Base-by-base conservation (phyloP, 2,329 filamentous ascomycete genomes). In the Tolypocladium guangdongense region DNA sequence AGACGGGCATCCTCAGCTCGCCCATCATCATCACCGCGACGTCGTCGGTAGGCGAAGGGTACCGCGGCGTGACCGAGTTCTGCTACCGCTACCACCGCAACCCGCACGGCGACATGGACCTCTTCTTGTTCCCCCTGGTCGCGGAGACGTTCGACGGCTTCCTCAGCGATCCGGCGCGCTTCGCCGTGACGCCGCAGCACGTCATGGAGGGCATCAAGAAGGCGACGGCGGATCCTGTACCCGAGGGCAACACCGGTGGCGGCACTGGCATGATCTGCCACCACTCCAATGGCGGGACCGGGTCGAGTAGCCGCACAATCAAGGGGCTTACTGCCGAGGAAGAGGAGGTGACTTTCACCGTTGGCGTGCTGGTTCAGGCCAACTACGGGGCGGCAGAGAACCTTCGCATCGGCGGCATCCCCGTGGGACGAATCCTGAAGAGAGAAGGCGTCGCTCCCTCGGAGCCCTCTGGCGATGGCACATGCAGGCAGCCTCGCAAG, bases 201-300 rank as follows among this genome's bases (percentile, higher is more conserved):
- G 68, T 85, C 36, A 69, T 80, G 32, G 63, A 70, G 4, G 78
- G 80, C 0, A 78, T 86, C 51, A 70, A 74, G 35, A 70, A 64
- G 8, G 81, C 78, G 0, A 70, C 68, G 2, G 68, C 71, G 10
- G 78, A 74, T 2, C 66, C 70, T 0, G 81, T 87, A 1, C 66
- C 68, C 2, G 83, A 87, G 65, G 84, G 84, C 0, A 82, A 80
- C 58, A 76, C 76, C 2, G 84, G 84, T 3, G 84, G 84, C 20
- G 84, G 84, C n/a, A 83, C 82, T 0, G 83, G 82, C 16, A 86
- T 86, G 81, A 74, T 81, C 38, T 84, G 80, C 61, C 81, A 85
- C 60, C 76, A 76, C 57, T 84, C 81, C 70, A 86, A 86, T 63
- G 84, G 82, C 37, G 83, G 84, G 0, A 87, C 83, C 0, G 83